A percentile compares a stretch with the other conserved stretches of the same genome.
phyloP scores from a whole-genome alignment of 768 basidiomycete genomes.

The Chalciporus sphaerocephalus region DNA sequence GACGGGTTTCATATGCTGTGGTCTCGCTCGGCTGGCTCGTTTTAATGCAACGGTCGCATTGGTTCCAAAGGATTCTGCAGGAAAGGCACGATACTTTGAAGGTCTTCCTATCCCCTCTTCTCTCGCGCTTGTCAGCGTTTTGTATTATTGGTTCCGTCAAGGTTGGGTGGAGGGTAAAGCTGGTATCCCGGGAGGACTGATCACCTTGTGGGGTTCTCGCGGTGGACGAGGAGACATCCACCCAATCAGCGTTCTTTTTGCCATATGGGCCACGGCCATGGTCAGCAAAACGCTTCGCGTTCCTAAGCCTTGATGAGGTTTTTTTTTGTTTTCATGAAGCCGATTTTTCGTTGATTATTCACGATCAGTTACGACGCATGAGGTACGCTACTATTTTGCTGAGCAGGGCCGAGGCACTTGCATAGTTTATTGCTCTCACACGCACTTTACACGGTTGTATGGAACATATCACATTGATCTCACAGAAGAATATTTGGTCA shows the following conservation, averaged over 20 bases:
- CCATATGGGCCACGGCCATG: slow-evolving; percentile 90
- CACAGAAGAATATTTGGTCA: no score
- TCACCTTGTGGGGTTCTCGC: slow-evolving; percentile 64
- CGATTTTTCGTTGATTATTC: neutral
- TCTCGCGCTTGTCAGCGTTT: slow-evolving; percentile 67
- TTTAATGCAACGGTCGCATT: slow-evolving; percentile 98
- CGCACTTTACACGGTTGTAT: slow-evolving; percentile 16
- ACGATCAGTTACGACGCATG: neutral
- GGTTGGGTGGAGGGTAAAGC: slow-evolving; percentile 81
- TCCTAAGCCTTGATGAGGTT: slow-evolving; percentile 58
- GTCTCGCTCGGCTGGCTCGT: slow-evolving; percentile 91
- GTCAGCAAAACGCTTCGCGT: slow-evolving; percentile 94
- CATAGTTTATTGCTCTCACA: slow-evolving; percentile 6
- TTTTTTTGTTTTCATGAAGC: neutral
- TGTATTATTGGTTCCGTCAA: slow-evolving; percentile 78
- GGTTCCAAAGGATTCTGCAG: slow-evolving; percentile 79
- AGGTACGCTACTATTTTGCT: slow-evolving; percentile 5
- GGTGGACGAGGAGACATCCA: slow-evolving; percentile 86
- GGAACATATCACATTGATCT: slow-evolving; percentile 6
- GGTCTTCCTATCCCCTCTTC: slow-evolving; percentile 95
- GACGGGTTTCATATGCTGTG: slow-evolving; percentile 90
- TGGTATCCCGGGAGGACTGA: slow-evolving; percentile 72
- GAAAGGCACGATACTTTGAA: slow-evolving; percentile 94
- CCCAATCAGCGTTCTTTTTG: slow-evolving; percentile 71
- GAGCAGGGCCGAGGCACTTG: no score